Base-by-base conservation (phyloP, 1,139 yeast species). In the Hanseniaspora sp. region DNA sequence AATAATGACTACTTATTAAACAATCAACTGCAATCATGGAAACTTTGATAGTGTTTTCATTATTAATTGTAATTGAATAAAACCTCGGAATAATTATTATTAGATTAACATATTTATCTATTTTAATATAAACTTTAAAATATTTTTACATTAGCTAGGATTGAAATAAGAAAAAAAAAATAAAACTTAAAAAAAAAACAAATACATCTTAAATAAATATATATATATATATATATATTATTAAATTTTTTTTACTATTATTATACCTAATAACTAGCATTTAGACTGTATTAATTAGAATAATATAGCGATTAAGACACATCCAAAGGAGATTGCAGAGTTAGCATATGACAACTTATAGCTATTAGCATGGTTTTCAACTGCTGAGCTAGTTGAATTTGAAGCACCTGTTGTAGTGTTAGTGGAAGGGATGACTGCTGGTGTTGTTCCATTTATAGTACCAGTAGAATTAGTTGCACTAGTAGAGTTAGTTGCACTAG, bases 1-100 rank as follows among this genome's bases (percentile, higher is more conserved):
- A 44, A 44, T 37, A 35, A 40, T 39, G 54, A 51, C 15, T 51
- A 44, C 30, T 34, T 29, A 23, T 41, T 51, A 28, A 51, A 51
- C 34, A 17, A 44, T 31, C 54, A 51, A 44, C 34, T 51, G 3
- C 39, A 51, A 39, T 37, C 46, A 13, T 51, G 44, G 34, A 51
- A 51, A 33, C 48, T 51, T 17, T 51, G 30, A 30, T 13, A 37
- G 2, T 23, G 23, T 7, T 18, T 13, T 12, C 29, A 9, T 28
- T 28, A 8, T 7, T 42, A 42, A 5, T 7, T 8, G 29, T 7
- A 13, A n/a, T 7, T 37, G n/a, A 39, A 18, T 28, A 17, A 9
- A 7, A 17, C 42, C 11, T 18, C 42, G 42, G 42, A 39, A n/a
- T 39, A 39, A 39, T 33, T 13, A 33, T 33, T 17, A 28, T 23